phyloP scores from a whole-genome alignment of 2,329 filamentous ascomycete genomes.

The Fusarium tupiense region DNA sequence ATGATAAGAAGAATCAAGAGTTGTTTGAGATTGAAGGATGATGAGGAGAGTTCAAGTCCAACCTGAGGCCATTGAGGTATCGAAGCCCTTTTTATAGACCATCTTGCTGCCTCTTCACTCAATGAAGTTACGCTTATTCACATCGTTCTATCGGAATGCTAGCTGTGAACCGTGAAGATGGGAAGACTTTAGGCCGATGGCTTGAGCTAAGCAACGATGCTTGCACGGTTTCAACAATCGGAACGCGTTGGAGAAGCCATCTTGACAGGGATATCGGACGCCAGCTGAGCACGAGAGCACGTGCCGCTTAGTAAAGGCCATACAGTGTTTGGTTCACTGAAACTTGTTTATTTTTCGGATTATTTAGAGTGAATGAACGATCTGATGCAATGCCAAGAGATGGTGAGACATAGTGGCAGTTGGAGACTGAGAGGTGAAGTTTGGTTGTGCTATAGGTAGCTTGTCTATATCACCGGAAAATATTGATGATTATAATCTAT shows the following conservation, averaged over 20 bases:
- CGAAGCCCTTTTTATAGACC: constrained; percentile 28
- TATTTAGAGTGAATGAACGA: not conserved
- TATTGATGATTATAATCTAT: not conserved
- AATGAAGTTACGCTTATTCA: constrained; percentile 4
- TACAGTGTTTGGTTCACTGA: constrained; percentile 15
- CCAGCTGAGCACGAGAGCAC: constrained; percentile 37
- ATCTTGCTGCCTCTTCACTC: not conserved
- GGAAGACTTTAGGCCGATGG: constrained; percentile 34
- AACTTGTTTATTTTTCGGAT: not conserved
- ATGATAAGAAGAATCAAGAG: not conserved
- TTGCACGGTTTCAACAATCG: constrained; percentile 33
- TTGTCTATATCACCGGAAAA: constrained; percentile 21
- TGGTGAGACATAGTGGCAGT: not conserved
- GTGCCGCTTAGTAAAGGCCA: not conserved
- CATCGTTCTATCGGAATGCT: not conserved
- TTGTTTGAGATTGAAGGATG: not conserved
- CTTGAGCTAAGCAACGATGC: constrained; percentile 28
- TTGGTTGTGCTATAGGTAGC: constrained; percentile 12
- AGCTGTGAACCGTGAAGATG: constrained; percentile 16
- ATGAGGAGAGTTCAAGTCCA: not conserved
- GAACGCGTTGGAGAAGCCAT: constrained; percentile 32
- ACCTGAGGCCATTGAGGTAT: not conserved
- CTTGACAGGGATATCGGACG: not conserved
- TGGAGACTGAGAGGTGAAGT: not conserved
- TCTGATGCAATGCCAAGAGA: not conserved